phyloP scores from a whole-genome alignment of 2,329 filamentous ascomycete species.

The Scedosporium boydii region DNA sequence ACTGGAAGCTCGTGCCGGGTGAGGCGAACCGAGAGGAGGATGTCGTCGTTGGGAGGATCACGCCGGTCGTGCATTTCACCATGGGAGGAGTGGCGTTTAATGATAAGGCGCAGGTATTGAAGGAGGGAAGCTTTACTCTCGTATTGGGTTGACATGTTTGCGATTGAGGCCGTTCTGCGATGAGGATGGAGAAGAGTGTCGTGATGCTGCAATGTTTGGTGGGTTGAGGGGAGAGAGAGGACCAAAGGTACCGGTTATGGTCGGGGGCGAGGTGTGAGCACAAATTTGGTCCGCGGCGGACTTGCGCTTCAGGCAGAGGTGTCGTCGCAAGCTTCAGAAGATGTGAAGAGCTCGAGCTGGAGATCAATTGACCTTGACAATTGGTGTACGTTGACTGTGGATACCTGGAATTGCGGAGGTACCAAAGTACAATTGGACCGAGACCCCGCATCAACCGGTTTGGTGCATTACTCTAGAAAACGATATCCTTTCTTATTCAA shows the following conservation, averaged over 20 bases:
- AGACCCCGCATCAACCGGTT: neutral
- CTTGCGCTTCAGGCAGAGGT: slow-evolving; percentile 3
- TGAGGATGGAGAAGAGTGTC: neutral
- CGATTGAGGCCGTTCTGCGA: neutral
- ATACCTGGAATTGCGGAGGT: neutral
- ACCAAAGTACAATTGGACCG: neutral
- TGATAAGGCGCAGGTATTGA: slow-evolving; percentile 39
- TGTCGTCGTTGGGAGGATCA: slow-evolving; percentile 49
- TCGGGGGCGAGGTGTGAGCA: neutral
- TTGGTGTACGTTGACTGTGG: neutral
- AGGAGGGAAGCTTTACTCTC: slow-evolving; percentile 30
- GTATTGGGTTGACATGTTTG: slow-evolving; percentile 46
- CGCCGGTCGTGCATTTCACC: slow-evolving; percentile 56
- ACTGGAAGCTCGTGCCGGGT: slow-evolving; percentile 40
- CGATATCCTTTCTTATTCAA: neutral
- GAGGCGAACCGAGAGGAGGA: slow-evolving; percentile 45
- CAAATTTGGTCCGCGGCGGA: neutral
- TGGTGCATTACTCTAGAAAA: neutral
- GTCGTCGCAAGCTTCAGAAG: neutral
- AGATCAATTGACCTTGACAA: too few species aligned
- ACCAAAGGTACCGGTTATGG: neutral
- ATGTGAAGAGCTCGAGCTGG: neutral
- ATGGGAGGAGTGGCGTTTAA: slow-evolving; percentile 56
- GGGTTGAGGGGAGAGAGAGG: neutral
- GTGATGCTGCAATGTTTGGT: neutral